Percentiles rank a stretch among this genome's conserved stretches.
phyloP scores from a whole-genome alignment of 1,139 yeast species.

The Protomyces gravidus region DNA sequence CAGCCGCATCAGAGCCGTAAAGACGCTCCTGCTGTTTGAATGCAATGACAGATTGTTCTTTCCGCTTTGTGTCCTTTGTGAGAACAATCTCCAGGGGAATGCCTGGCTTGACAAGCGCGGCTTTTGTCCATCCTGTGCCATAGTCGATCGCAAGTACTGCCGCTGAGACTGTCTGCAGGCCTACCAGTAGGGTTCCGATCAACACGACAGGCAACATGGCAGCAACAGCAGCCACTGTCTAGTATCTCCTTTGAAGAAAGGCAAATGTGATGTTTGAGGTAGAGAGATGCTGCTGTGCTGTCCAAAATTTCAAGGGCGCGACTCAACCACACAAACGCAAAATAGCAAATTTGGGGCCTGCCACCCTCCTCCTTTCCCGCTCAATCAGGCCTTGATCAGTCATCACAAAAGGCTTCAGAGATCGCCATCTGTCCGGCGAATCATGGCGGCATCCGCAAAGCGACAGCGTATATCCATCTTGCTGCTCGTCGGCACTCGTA shows the following conservation, averaged over 20 bases:
- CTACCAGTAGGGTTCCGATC: not conserved
- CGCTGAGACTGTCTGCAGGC: slow-evolving; percentile 37
- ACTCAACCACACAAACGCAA: no score
- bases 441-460: not conserved
- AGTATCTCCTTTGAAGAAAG: not conserved
- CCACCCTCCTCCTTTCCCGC: no score
- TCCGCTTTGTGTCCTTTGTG: slow-evolving; percentile 86
- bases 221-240: not conserved
- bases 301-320: no score
- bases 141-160: slow-evolving; percentile 85
- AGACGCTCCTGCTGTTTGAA: slow-evolving; percentile 61
- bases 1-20: slow-evolving; percentile 70
- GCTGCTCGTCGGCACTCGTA: no score
- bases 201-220: not conserved
- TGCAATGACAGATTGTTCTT: slow-evolving; percentile 75
- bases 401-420: no score
- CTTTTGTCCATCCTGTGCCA: slow-evolving; percentile 85
- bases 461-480: not conserved
- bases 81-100: slow-evolving; percentile 80
- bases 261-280: not conserved
- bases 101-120: slow-evolving; percentile 86
- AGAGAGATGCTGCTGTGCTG: no score
- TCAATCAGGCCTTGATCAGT: no score
- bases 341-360: no score
- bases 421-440: no score